Conservation (phyloP, 306 rosid species). For the Hippophae gyantsensis region DNA sequence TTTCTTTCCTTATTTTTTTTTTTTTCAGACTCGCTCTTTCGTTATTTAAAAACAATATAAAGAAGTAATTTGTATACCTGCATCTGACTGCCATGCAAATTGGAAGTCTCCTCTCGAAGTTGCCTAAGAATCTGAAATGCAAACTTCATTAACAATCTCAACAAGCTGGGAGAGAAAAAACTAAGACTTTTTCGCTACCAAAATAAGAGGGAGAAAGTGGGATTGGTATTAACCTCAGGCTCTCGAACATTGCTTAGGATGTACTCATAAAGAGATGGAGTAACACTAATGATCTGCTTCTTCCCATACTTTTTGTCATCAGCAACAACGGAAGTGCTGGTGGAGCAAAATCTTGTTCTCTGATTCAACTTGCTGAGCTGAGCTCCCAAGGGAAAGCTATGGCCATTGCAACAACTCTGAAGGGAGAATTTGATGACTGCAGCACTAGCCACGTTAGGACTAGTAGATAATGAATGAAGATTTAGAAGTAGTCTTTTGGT, state of each 20-base stretch:
- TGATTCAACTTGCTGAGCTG: slow-evolving; percentile 27
- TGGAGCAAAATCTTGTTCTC: slow-evolving; percentile 28
- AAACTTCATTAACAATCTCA: slow-evolving; percentile 12
- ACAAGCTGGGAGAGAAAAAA: slow-evolving; percentile 10
- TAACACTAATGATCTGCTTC: slow-evolving; percentile 65
- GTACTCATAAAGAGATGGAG: slow-evolving; percentile 61
- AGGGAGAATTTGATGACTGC: slow-evolving; percentile 15
- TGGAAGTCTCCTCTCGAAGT: slow-evolving; percentile 85
- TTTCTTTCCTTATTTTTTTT: neutral
- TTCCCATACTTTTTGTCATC: slow-evolving; percentile 51
- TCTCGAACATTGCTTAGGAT: slow-evolving; percentile 71
- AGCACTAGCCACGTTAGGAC: slow-evolving; percentile 6
- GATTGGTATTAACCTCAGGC: slow-evolving; percentile 50
- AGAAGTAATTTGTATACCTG: slow-evolving; percentile 36
- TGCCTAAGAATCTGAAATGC: slow-evolving; percentile 60
- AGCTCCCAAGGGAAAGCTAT: slow-evolving; percentile 14
- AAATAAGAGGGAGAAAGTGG: neutral
- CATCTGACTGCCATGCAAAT: slow-evolving; percentile 81
- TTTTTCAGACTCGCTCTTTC: neutral
- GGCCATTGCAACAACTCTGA: slow-evolving; percentile 8
- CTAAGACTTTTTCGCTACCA: neutral
- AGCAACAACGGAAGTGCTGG: slow-evolving; percentile 46
- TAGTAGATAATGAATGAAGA: slow-evolving; percentile 24
- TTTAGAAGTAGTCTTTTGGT: slow-evolving; percentile 15
- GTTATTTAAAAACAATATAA: neutral